A percentile compares a stretch with the other conserved stretches of the same genome.
These are phyloP conservation scores for Solanum rostratum DNA, from an alignment of 257 asterid genomes.

Conservation along the genomic window DNA sequence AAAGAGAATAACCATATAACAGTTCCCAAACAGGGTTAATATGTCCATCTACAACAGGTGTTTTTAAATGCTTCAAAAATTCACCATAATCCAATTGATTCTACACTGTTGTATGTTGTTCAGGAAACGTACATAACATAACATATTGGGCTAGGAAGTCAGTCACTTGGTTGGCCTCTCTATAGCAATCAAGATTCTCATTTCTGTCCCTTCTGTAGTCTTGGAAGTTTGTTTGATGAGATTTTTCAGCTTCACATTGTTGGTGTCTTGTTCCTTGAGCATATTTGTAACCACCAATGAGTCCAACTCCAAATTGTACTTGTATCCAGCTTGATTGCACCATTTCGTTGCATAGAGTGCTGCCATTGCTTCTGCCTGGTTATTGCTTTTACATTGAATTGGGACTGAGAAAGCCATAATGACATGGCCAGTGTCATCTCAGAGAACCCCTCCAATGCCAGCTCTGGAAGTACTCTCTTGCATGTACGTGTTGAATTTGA, in stretches of 20 bases:
- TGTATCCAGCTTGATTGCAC: too few species aligned
- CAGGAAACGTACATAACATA: background rate
- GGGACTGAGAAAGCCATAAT: too few species aligned
- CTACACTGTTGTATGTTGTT: background rate
- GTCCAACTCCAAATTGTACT: background rate
- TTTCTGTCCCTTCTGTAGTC: background rate
- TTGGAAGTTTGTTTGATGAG: background rate
- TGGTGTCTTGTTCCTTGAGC: background rate
- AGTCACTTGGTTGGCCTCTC: background rate
- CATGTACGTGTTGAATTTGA: background rate
- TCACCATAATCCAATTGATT: too few species aligned
- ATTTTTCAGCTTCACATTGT: background rate
- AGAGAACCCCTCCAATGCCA: too few species aligned
- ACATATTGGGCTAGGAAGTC: background rate
- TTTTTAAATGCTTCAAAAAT: background rate
- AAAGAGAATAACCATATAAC: background rate
- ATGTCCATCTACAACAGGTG: background rate
- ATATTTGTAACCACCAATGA: background rate
- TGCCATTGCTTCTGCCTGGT: too few species aligned
- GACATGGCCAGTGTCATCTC: too few species aligned
- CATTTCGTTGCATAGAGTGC: too few species aligned
- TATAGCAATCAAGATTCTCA: background rate
- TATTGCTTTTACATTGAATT: too few species aligned
- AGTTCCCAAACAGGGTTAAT: background rate
- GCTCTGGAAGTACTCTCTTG: too few species aligned